Evolutionary conservation across 306 rosid species (phyloP).

Genomic region (Rubus parviflorus): DNA sequence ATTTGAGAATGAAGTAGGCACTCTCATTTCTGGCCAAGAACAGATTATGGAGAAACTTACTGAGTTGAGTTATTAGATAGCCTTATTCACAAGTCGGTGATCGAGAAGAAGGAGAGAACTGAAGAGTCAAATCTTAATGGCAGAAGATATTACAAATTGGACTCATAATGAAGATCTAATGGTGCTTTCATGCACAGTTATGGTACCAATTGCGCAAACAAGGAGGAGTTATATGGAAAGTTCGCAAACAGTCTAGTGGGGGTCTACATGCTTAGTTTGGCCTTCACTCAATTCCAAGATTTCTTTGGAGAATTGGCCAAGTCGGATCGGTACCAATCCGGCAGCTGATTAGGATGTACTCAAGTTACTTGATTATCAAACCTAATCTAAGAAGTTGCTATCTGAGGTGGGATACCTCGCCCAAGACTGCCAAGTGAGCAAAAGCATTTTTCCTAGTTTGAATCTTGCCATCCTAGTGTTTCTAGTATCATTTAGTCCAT

Average conservation of each 20-base stretch:
- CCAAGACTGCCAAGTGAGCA: neutral
- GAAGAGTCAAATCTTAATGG: too few relatives aligned
- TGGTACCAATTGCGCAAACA: neutral
- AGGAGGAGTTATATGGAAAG: neutral
- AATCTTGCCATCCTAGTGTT: neutral
- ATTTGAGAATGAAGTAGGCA: too few relatives aligned
- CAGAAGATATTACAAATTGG: too few relatives aligned
- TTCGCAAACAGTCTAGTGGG: neutral
- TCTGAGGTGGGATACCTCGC: neutral
- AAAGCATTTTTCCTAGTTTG: neutral
- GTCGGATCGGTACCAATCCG: neutral
- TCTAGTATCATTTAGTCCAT: neutral
- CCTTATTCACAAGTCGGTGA: too few relatives aligned
- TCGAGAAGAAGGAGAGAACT: too few relatives aligned
- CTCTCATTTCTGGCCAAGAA: too few relatives aligned
- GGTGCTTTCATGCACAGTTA: neutral
- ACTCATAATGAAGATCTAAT: neutral
- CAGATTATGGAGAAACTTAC: too few relatives aligned
- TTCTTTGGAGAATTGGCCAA: neutral
- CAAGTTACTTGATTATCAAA: neutral
- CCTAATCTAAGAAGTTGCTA: neutral
- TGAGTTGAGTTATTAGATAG: too few relatives aligned
- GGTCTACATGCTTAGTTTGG: neutral
- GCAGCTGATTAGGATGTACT: neutral
- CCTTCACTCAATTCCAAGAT: neutral